These are phyloP conservation scores for Toxicodendron radicans DNA, from an alignment of 345 rosid genomes.

Conservation along the genomic window DNA sequence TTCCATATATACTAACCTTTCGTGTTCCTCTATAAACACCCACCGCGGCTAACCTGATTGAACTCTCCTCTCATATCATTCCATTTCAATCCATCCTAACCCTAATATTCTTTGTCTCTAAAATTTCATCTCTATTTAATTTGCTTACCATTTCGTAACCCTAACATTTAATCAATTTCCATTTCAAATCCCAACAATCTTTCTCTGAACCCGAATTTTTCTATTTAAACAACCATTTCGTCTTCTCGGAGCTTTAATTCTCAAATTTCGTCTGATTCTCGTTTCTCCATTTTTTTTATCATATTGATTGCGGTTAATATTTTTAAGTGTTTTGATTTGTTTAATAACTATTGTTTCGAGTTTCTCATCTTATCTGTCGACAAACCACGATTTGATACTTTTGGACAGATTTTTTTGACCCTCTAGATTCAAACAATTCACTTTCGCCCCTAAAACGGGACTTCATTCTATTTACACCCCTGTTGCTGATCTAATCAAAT, in stretches of 20 bases:
- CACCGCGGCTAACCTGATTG: background rate
- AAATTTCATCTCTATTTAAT: background rate
- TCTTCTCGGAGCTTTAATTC: background rate
- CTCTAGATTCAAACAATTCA: background rate
- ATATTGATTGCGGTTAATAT: background rate
- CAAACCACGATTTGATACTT: background rate
- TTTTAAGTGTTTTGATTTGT: background rate
- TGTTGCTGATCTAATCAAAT: background rate
- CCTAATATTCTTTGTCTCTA: background rate
- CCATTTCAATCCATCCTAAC: background rate
- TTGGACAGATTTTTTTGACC: background rate
- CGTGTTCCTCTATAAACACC: too few species aligned
- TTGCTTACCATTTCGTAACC: background rate
- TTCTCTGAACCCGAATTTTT: background rate
- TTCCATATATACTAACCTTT: too few species aligned
- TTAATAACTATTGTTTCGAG: too few species aligned
- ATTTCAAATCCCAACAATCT: background rate
- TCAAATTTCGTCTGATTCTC: background rate
- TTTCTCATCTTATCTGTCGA: conserved; percentile 2
- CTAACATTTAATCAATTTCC: background rate
- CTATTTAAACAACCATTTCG: background rate
- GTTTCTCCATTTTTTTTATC: background rate
- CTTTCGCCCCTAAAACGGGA: background rate
- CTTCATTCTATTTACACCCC: background rate
- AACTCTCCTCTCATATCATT: background rate